Conservation (phyloP, 2,329 filamentous ascomycete genomes). For the Alternaria longipes region DNA sequence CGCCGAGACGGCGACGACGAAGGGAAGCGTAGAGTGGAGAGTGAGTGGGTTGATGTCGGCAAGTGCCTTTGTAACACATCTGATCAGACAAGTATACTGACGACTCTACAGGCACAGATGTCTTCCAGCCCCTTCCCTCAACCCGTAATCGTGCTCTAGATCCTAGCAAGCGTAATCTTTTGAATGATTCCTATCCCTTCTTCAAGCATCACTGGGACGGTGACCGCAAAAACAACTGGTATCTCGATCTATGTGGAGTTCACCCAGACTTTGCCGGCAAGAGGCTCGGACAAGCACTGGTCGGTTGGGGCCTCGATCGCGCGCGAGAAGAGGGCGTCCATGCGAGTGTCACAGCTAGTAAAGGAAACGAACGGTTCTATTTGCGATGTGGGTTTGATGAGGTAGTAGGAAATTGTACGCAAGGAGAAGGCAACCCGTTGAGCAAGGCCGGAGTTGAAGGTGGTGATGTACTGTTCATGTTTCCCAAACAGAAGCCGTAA, state of each 20-base stretch:
- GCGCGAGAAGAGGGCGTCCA: conserved; percentile 51
- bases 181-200: conserved; percentile 20
- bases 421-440: conserved; percentile 47
- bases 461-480: conserved; percentile 48
- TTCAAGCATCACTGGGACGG: conserved; percentile 33
- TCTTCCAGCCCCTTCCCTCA: conserved; percentile 16
- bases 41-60: conserved; percentile 27
- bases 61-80: background rate
- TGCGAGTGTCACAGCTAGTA: conserved; percentile 53
- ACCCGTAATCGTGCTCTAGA: conserved; percentile 34
- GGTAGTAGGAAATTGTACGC: conserved; percentile 42
- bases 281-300: conserved; percentile 52
- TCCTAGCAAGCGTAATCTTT: conserved; percentile 24
- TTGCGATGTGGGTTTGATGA: conserved; percentile 48
- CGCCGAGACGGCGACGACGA: conserved; percentile 32
- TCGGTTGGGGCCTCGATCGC: conserved; percentile 54
- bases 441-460: conserved; percentile 33
- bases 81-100: background rate
- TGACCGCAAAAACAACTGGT: conserved; percentile 49
- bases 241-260: conserved; percentile 51
- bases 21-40: conserved; percentile 20
- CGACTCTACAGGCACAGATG: conserved; percentile 1
- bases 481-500: conserved; percentile 15
- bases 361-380: conserved; percentile 56
- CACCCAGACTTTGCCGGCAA: conserved; percentile 53